These are phyloP conservation scores for Haplosporangium gracile DNA, from an alignment of 192 early-diverging fungal genomes.

Conservation along the genomic window DNA sequence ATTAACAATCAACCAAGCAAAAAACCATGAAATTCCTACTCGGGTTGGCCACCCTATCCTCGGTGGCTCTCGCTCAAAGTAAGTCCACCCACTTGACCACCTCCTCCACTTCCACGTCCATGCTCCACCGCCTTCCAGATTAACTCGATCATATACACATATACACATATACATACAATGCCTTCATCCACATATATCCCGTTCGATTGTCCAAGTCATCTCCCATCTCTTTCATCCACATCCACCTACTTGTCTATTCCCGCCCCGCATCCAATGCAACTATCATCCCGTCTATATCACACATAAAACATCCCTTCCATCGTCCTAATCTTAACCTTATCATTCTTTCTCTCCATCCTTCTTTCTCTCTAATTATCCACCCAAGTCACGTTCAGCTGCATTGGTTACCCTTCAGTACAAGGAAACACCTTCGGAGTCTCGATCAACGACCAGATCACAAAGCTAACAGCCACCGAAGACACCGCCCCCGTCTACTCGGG, in stretches of 20 bases:
- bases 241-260: no score
- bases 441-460: conserved; percentile 12
- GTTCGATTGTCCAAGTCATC: no score
- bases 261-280: no score
- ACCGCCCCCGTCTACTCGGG: conserved; percentile 34
- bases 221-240: no score
- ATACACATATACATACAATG: no score
- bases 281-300: neutral
- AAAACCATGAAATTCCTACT: conserved; percentile 39
- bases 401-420: conserved; percentile 21
- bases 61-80: conserved; percentile 37
- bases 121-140: neutral
- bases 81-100: neutral
- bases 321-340: neutral
- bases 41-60: conserved; percentile 30
- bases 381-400: conserved; percentile 38
- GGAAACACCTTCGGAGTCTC: conserved; percentile 44
- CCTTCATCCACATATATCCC: no score
- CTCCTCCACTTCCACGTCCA: neutral
- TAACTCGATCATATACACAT: neutral
- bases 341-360: neutral
- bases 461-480: conserved; percentile 5
- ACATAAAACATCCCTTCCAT: neutral
- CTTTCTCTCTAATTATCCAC: neutral
- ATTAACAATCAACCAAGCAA: neutral